Base-by-base conservation (phyloP, 2,329 filamentous ascomycete species). In the Cercospora zeina region DNA sequence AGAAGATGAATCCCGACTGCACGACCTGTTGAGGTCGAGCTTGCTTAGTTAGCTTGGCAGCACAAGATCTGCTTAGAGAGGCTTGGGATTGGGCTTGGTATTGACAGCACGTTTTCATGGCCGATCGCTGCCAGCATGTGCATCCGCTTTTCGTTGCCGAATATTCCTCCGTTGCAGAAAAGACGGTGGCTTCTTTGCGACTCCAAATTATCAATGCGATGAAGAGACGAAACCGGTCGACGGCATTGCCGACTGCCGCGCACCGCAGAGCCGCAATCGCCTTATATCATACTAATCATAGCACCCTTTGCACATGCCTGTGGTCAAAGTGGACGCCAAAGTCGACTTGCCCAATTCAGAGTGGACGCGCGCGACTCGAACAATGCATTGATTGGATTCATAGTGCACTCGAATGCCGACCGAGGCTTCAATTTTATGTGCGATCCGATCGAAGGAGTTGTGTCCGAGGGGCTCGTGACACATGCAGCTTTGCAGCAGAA, bases 11-110 rank as follows among this genome's bases (percentile, higher is more conserved):
- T 19, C 24, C 42, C 42, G 42, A 47, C 11, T 19, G 33, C 36
- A 31, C 16, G 36, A 37, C 34, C 33, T 37, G 19, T 24, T 21
- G 51, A 21, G 33, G 19, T 10, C 31, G 51, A 34, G 42, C 39
- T n/a, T n/a, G n/a, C n/a, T n/a, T n/a, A n/a, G n/a, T n/a, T n/a
- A n/a, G n/a, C n/a, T 58, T 58, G 55, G 42, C 55, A 16, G 19
- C 31, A 14, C 39, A 51, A 51, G 56, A 59, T 27, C 19, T 51
- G 16, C 45, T 59, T 59, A 45, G 13, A 21, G 33, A 59, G 56
- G 27, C 47, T 59, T 51, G 31, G 42, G 56, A 53, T 59, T 39
- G 45, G 31, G 47, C 45, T 51, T 59, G 45, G 33, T 39, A n/a
- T 24, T 21, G 47, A 49, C 24, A 31, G 49, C 49, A 34, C 30